Evolutionary conservation across 768 basidiomycete species (phyloP), one percentile per base, ranked within the genome.

Genomic region (Xerocomellus intermedius): DNA sequence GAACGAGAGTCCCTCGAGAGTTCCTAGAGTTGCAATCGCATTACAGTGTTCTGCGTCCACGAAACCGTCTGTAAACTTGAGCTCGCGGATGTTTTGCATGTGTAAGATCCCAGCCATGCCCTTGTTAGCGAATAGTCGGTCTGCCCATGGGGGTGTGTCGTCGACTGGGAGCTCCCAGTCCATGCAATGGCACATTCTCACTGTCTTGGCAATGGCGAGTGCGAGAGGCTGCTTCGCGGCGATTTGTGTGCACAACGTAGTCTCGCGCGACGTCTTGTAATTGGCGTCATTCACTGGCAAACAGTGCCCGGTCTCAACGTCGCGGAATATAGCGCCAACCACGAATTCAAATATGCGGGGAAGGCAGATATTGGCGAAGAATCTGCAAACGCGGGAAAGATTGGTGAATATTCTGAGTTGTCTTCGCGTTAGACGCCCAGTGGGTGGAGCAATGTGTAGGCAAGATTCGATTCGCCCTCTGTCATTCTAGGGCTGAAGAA

Each of bases 361-460:
- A 10, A 76, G 59, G 17, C 70, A 65, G 2, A 72, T n/a, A 9
- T 71, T 69, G 48, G 69, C 73, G 50, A 81, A 81, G 54, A 76
- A 73, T 14, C 71, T 72, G 55, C 80, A 81, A 33, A 77, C 75
- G 30, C 65, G 64, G 6, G 75, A 74, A 22, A 81, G 69, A 16
- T 56, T 62, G 32, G 56, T 55, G 33, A 66, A 55, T 12, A 24
- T 55, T n/a, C n/a, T n/a, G n/a, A n/a, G n/a, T n/a, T n/a, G n/a
- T n/a, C n/a, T 6, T 4, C 2, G 45, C 8, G 46, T 43, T 12
- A 42, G 57, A 53, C 35, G 52, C 1, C 60, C 48, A 17, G 61
- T 28, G 3, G 26, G 26, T 28, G 26, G 26, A 28, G n/a, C n/a
- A n/a, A n/a, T n/a, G n/a, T n/a, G n/a, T n/a, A n/a, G n/a, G n/a